These are phyloP conservation scores for Darksidea phi DNA, from an alignment of 495 filamentous ascomycete species.

Conservation along the genomic window DNA sequence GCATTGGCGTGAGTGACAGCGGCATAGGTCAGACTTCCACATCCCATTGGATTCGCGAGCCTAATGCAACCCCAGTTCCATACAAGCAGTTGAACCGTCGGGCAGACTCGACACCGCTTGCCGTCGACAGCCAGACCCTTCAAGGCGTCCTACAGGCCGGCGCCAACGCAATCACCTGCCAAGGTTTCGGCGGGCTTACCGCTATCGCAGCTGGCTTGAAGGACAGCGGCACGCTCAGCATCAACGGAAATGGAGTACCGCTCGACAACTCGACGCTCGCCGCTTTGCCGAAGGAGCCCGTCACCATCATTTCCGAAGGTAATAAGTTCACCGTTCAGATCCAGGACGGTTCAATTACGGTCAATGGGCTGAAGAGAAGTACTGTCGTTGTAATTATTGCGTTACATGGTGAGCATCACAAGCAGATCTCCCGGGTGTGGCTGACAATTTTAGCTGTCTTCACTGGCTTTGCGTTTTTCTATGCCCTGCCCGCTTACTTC, in stretches of 20 bases:
- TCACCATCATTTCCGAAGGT: constrained; percentile 13
- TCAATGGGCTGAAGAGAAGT: constrained; percentile 5
- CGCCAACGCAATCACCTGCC: constrained; percentile 12
- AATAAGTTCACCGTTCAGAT: constrained; percentile 16
- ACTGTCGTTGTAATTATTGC: constrained; percentile 3
- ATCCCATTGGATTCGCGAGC: background rate
- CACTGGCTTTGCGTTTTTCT: constrained; percentile 17
- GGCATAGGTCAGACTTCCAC: background rate
- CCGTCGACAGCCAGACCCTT: constrained; percentile 9
- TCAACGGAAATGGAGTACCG: background rate
- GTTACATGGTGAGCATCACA: constrained; percentile 6
- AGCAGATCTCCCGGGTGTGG: background rate
- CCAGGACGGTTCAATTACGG: background rate
- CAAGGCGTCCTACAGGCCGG: constrained; percentile 8
- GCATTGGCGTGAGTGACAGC: background rate
- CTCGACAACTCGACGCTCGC: constrained; percentile 8
- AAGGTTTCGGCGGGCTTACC: constrained; percentile 13
- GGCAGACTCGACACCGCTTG: background rate
- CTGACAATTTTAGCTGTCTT: constrained; percentile 4
- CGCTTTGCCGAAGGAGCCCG: constrained; percentile 12
- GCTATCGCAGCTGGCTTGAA: constrained; percentile 4
- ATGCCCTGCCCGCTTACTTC: constrained; percentile 15
- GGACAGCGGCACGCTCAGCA: constrained; percentile 8
- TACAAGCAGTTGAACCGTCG: background rate
- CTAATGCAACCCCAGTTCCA: constrained; percentile 3